A percentile compares a stretch with the other conserved stretches of the same genome.
Conservation (phyloP, 1,284 basidiomycete genomes). For the Cutaneotrichosporon arboriforme region DNA sequence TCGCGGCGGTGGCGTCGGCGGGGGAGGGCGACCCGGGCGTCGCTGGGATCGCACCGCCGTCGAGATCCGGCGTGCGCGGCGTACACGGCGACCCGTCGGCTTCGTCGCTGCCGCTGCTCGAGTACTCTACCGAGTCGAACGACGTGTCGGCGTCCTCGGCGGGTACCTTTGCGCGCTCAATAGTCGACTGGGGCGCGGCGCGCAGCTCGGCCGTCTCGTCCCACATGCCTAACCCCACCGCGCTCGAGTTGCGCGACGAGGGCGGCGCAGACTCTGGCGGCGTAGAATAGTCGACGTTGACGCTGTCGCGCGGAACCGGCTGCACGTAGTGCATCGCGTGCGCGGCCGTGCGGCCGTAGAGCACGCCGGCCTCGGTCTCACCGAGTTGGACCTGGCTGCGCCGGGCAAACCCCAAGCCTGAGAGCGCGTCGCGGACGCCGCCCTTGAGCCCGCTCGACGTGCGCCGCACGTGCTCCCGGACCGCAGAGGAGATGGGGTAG, state of each 20-base stretch:
- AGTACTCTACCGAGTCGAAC: not conserved
- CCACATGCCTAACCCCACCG: slow-evolving; percentile 1
- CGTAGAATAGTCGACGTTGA: slow-evolving; percentile 3
- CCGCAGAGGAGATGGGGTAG: not conserved
- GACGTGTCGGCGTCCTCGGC: not conserved
- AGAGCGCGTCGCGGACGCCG: not conserved
- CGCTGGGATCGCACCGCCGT: not conserved
- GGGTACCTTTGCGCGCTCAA: no score
- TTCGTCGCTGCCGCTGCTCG: slow-evolving; percentile 9
- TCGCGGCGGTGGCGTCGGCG: not conserved
- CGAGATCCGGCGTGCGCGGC: slow-evolving; percentile 16
- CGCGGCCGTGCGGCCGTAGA: not conserved
- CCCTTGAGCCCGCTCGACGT: not conserved
- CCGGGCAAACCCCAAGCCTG: not conserved
- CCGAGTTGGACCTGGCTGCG: not conserved
- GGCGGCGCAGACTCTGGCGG: not conserved
- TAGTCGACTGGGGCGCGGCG: not conserved
- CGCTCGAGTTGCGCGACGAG: not conserved
- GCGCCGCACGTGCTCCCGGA: slow-evolving; percentile 1
- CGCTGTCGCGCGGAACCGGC: not conserved
- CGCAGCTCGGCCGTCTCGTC: not conserved
- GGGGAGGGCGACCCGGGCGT: not conserved
- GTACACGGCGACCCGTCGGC: slow-evolving; percentile 9
- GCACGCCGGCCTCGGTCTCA: not conserved
- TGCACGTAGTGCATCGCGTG: not conserved